Base-by-base conservation (phyloP, 495 filamentous ascomycete genomes). In the Tuber umbilicatum region DNA sequence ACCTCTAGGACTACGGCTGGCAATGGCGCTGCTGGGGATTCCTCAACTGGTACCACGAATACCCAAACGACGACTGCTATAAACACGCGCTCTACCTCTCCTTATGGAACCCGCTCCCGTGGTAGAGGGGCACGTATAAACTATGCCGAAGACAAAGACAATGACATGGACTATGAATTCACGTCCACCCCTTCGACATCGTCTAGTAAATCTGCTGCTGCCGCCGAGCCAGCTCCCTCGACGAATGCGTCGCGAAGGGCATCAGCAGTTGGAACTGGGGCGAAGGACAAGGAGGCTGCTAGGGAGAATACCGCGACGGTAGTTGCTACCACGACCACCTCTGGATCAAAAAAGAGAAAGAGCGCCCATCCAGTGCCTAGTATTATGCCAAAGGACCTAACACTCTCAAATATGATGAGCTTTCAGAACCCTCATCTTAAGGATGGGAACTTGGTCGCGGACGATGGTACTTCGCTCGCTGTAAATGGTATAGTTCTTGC, bases 61-160 rank as follows among this genome's bases (percentile, higher is more conserved):
- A 45, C 38, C 43, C 77, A 79, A 71, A 78, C 74, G 27, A 45
- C 77, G 12, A 70, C 76, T 31, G 50, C 76, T 55, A 39, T 68
- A 41, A 81, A 81, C 73, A 70, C 81, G 68, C 81, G 81, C 41
- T 80, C 81, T 42, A 76, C 90, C 12, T 90, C 91, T 69, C 92
- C 93, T 35, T 98, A 99, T 83, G 95, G 95, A 75, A 99, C 96
- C 77, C 92, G 95, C 78, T 99, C 95, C 74, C 90, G 95, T 83
- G 97, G 96, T 82, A 90, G 94, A 75, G 91, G 90, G 60, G 93
- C 91, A 75, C 91, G 95, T 76, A 89, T 90, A 69, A 99, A 99
- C 83, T 99, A 99, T 84, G 96, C 95, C 42, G 95, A 99, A 85
- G 96, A 99, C 84, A 91, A 91, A 81, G 95, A 97, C 80, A 85